These are phyloP conservation scores for Coelastrella sp. DNA, from an alignment of 139 green algal genomes.

Conservation along the genomic window DNA sequence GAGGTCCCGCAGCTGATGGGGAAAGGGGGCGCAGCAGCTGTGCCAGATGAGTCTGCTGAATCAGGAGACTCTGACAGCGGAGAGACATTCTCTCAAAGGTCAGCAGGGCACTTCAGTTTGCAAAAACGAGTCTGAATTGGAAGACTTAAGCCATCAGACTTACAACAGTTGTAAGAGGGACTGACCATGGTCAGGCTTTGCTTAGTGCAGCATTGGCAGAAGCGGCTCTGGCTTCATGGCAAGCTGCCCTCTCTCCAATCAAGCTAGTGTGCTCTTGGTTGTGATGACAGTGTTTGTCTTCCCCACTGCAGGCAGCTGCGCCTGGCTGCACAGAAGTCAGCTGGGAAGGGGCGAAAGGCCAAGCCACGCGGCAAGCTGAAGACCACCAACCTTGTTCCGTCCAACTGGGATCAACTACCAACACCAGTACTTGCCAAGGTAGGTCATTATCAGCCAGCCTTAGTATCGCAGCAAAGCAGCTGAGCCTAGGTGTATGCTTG, in stretches of 20 bases:
- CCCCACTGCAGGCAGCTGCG: slow-evolving; percentile 9
- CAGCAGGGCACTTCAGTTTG: no score
- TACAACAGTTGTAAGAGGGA: neutral
- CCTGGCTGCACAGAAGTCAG: neutral
- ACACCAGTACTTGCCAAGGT: slow-evolving; percentile 31
- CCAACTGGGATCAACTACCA: slow-evolving; percentile 3
- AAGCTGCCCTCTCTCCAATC: no score
- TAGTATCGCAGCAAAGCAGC: neutral
- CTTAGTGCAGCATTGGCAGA: no score
- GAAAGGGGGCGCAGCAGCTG: neutral
- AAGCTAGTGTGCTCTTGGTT: no score
- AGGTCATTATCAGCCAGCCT: no score
- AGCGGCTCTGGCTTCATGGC: no score
- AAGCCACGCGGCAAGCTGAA: no score
- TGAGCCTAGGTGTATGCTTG: neutral
- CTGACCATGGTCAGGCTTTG: no score
- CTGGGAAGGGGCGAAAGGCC: neutral
- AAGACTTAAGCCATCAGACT: neutral
- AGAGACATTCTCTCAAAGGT: slow-evolving; percentile 29
- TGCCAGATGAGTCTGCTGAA: neutral
- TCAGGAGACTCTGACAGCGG: neutral
- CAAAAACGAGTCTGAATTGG: no score
- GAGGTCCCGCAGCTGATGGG: neutral
- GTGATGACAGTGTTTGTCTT: no score
- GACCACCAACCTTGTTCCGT: no score